Evolutionary conservation across 345 rosid genomes (phyloP), one percentile per base, ranked within the genome.

Genomic region (Atalantia buxifolia): DNA sequence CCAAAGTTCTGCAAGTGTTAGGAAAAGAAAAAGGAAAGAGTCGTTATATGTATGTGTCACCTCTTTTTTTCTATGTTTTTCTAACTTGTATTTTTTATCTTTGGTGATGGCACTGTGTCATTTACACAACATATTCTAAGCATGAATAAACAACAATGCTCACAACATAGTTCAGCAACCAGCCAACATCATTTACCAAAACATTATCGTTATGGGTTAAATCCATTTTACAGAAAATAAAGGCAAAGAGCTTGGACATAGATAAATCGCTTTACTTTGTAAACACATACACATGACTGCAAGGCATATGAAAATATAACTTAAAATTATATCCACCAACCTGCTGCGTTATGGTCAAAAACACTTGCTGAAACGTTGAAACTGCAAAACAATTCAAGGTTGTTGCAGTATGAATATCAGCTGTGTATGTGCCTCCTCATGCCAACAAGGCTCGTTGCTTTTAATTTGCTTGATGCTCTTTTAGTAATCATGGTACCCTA

Each of bases 401-500:
- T 16, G 81, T 66, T 82, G 81, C 69, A 62, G 76, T 65, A 83
- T 82, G 83, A 42, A 80, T 60, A 77, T 77, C 87, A 78, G 59
- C 79, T 76, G 22, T 25, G 53, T 70, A 50, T 77, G 80, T 76
- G 80, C 73, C 80, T 62, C 77, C 63, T 61, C 62, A 76, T 74
- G 68, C 76, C 79, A 66, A 81, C 83, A 84, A 62, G 50, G 76
- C 74, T 63, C 77, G 76, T 85, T 85, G 87, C 88, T 85, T 81
- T 81, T 31, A 63, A 82, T 85, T 80, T 82, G 85, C 85, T 82
- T 86, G 78, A 84, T 68, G 65, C 81, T 73, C 77, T 80, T 80
- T 75, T 72, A 48, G 80, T 79, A 81, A 79, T 83, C 83, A 84
- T 76, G 55, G 77, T 16, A 68, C 59, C 79, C 76, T 76, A 81